Evolutionary conservation across 2,329 filamentous ascomycete species (phyloP), one percentile per base, ranked within the genome.

Genomic region (Apiospora kogelbergensis): DNA sequence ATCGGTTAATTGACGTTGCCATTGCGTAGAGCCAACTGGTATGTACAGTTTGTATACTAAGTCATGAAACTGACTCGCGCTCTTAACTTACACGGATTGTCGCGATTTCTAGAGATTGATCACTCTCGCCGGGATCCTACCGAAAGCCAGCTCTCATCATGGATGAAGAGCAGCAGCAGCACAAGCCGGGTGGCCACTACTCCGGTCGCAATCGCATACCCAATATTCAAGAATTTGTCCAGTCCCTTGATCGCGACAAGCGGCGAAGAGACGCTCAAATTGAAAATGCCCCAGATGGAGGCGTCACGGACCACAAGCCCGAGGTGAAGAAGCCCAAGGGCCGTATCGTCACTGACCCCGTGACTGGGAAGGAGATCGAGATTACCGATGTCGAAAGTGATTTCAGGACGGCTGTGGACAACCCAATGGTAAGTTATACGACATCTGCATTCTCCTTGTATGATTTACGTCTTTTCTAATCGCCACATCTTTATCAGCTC

Each of bases 181-280:
- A 72, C 13, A 69, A 67, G n/a, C 76, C 76, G 7, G 72, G 67
- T 6, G 75, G 74, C 6, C 91, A 94, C 78, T 98, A 97, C 84
- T 95, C 93, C 40, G 94, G 91, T 66, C 81, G 81, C 70, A 97
- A 97, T 79, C 92, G 93, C 30, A 90, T 98, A 67, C 95, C 95
- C 7, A 97, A 94, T 68, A 92, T 98, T 73, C 90, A 91, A 77
- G 88, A 95, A 79, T 97, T 97, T 73, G 86, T 97, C 73, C 87
- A 93, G 67, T 88, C 88, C 72, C 85, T 98, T 44, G 95, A 97
- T 79, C 84, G 81, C 67, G 90, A 97, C 73, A 97, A 97, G 83
- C 89, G 87, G 74, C 83, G 91, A 10, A 88, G 94, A 73, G 93
- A 97, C 80, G 85, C 86, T 68, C 82, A 87, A 72, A 90, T 97